Evolutionary conservation across 257 asterid genomes (phyloP).

Genomic region (Parsonsia alboflavescens): DNA sequence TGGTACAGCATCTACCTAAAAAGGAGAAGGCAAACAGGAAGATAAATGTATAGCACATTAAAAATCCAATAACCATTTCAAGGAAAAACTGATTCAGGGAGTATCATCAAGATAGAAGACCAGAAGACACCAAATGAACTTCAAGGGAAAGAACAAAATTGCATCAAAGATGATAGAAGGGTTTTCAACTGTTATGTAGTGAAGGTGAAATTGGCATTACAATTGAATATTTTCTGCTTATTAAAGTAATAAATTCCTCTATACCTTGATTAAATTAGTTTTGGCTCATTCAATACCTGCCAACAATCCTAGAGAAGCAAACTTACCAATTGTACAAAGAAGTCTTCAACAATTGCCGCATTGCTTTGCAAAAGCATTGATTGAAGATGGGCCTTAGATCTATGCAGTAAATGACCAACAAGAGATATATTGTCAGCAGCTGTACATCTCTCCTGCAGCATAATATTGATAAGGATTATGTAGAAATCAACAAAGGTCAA

Average conservation of each 20-base stretch:
- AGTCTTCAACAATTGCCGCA: slow-evolving; percentile 77
- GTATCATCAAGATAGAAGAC: not conserved
- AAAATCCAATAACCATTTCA: not conserved
- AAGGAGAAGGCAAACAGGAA: slow-evolving; percentile 19
- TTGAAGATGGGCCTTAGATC: slow-evolving; percentile 86
- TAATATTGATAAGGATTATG: slow-evolving; percentile 23
- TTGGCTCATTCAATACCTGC: not conserved
- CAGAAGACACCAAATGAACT: not conserved
- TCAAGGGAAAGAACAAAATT: not conserved
- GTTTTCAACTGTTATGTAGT: not conserved
- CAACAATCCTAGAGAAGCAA: not conserved
- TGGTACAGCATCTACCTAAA: slow-evolving; percentile 94
- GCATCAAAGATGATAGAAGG: not conserved
- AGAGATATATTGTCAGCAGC: slow-evolving; percentile 85
- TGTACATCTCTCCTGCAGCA: slow-evolving; percentile 98
- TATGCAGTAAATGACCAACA: slow-evolving; percentile 90
- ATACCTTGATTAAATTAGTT: not conserved
- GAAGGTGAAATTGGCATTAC: not conserved
- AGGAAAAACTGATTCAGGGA: not conserved
- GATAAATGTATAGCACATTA: not conserved
- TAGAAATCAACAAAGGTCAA: slow-evolving; percentile 14
- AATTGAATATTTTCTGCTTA: not conserved
- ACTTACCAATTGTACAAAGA: slow-evolving; percentile 80
- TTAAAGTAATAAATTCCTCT: not conserved
- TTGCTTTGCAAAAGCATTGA: slow-evolving; percentile 79